Base-by-base conservation (phyloP, 192 early-diverging fungal genomes). In the Lobosporangium transversale region DNA sequence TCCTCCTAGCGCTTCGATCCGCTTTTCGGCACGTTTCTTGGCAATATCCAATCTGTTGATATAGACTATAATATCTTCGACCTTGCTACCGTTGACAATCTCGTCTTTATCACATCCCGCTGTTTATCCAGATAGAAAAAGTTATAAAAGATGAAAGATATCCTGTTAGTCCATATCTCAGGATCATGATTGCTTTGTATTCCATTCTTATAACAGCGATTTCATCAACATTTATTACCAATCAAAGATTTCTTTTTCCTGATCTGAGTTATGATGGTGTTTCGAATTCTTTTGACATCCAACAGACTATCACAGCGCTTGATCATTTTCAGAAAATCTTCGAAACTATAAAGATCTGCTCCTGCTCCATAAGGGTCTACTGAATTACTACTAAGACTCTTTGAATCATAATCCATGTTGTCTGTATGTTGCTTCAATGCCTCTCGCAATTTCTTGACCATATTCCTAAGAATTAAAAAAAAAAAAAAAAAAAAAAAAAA, bases 51-150 rank as follows among this genome's bases (percentile, higher is more conserved):
- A 83, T 7, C 92, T 75, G 56, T 92, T 94, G 24, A 95, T 69
- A 68, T 95, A 94, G 4, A 90, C 82, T 14, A 86, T 69, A 20
- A 92, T 84, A 44, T 93, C 89, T 55, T 87, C 67, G 10, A 95
- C 93, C 17, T 86, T 86, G 69, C 88, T 86, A 4, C 93, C 93
- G 55, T 95, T 88, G n/a, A 95, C 87, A 35, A 93, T 89, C 49
- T 95, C 93, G 55, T 88, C 86, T 44, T 84, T 83, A 62, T 83
- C 83, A 52, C 86, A 86, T 43, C 89, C 87, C 51, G 76, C 89
- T 70, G 85, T 61, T 71, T 56, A 17, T 84, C 63, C 45, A 74
- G 68, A 17, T 31, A 18, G 26, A 50, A 12, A 31, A 18, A 40
- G 3, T n/a, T n/a, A n/a, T 24, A 9, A 0, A 44, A 11, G 6